Conservation (phyloP, 2,329 filamentous ascomycete species). For the Nakataea oryzae region DNA sequence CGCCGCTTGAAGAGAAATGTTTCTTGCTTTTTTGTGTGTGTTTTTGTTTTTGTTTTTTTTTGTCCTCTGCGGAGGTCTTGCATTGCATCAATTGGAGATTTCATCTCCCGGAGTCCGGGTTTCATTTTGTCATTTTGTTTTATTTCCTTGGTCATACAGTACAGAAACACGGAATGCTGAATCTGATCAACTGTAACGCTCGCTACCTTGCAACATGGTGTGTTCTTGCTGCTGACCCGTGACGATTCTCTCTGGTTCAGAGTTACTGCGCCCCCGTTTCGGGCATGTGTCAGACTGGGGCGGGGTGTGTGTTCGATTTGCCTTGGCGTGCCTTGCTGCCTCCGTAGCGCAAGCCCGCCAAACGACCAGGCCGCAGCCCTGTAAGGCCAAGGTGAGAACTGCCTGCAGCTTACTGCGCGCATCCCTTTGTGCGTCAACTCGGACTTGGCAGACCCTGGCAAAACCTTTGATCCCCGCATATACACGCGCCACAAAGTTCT, state of each 20-base stretch:
- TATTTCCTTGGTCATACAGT: not conserved
- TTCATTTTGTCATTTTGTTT: not conserved
- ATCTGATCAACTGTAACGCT: not conserved
- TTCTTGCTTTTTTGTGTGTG: no score
- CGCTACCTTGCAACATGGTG: not conserved
- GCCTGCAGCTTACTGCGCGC: not conserved
- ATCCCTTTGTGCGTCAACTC: not conserved
- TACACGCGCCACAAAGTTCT: not conserved
- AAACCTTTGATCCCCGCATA: not conserved
- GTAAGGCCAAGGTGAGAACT: not conserved
- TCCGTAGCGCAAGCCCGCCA: not conserved
- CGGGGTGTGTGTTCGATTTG: no score
- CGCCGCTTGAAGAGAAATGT: not conserved
- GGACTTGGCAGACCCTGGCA: not conserved
- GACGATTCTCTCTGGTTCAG: no score
- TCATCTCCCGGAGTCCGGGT: not conserved
- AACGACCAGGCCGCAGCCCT: no score
- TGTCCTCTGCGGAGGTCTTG: not conserved
- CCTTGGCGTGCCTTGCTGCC: no score
- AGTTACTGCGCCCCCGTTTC: no score
- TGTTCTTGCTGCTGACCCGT: not conserved
- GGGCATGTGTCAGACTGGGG: no score
- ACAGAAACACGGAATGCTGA: not conserved
- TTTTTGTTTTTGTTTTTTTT: not conserved
- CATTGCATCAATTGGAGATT: not conserved